Evolutionary conservation across 495 filamentous ascomycete genomes (phyloP).

Genomic region (Tirmania nivea): DNA sequence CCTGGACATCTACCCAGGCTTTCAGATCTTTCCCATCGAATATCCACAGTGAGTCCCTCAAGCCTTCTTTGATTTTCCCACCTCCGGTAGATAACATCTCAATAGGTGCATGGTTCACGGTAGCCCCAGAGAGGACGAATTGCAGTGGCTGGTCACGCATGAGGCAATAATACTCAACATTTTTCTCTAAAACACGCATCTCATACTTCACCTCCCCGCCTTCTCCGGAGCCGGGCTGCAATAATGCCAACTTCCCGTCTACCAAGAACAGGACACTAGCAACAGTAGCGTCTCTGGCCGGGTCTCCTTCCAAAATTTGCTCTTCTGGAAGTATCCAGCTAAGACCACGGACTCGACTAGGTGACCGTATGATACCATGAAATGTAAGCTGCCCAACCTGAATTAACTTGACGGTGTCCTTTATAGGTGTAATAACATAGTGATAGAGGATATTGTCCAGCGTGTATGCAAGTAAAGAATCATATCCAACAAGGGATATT

Average conservation of each 20-base stretch:
- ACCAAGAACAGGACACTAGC: slow-evolving; percentile 88
- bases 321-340: slow-evolving; percentile 82
- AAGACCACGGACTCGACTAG: slow-evolving; percentile 72
- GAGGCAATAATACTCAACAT: slow-evolving; percentile 81
- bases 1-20: slow-evolving; percentile 79
- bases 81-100: slow-evolving; percentile 14
- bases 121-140: slow-evolving; percentile 2
- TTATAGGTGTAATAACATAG: slow-evolving; percentile 55
- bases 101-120: slow-evolving; percentile 5
- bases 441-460: slow-evolving; percentile 92
- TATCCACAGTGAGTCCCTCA: slow-evolving; percentile 80
- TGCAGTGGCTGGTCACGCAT: slow-evolving; percentile 56
- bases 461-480: slow-evolving; percentile 89
- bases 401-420: slow-evolving; percentile 49
- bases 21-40: slow-evolving; percentile 46
- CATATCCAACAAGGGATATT: slow-evolving; percentile 69
- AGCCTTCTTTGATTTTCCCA: slow-evolving; percentile 24
- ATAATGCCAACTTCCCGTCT: slow-evolving; percentile 81
- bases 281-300: slow-evolving; percentile 49
- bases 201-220: slow-evolving; percentile 79
- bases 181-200: slow-evolving; percentile 87
- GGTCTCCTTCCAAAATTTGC: too few relatives aligned
- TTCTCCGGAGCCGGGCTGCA: slow-evolving; percentile 62
- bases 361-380: slow-evolving; percentile 85
- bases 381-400: slow-evolving; percentile 94